Base-by-base conservation (phyloP, 441 rosid genomes). In the Aquilaria agallochum region DNA sequence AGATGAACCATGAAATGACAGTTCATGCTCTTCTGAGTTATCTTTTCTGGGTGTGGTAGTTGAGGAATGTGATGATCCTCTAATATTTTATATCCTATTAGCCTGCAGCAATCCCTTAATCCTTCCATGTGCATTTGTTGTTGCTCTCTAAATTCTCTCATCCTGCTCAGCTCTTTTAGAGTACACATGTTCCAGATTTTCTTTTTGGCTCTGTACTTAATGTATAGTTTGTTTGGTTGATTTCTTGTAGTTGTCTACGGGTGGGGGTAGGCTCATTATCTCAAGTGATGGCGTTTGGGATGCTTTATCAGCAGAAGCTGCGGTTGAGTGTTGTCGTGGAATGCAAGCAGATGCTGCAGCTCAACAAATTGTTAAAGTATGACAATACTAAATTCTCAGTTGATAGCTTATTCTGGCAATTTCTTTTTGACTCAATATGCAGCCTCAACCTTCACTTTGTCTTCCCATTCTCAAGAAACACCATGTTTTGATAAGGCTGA, bases 231-330 rank as follows among this genome's bases (percentile, higher is more conserved):
- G 9, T 40, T 40, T 40, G 5, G 9, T 40, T 40, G 5, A 4
- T 40, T 40, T 5, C 66, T 59, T 89, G 75, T 81, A 92, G 98
- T 68, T 89, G 77, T 87, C 96, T 71, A 72, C 90, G 1, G 81
- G 73, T 44, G 98, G 98, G 63, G 98, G 98, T 59, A 77, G 98
- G 69, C 84, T 92, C 69, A 79, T 92, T 46, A 82, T 92, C 61
- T 78, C 96, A 45, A 92, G 98, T 75, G 98, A 92, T 50, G 98
- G 98, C 67, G 98, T 92, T 55, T 92, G 98, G 98, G 98, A 92
- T 81, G 87, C 85, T 61, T 31, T 92, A 53, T 81, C 80, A 64
- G 93, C 91, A 5, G 98, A 92, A 63, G 72, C 40, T 63, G 86
- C 95, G 59, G 81, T 89, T 68, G 91, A 84, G 52, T 92, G 98